These are phyloP conservation scores for Acmispon strigosus DNA, from an alignment of 306 rosid genomes.

Conservation along the genomic window DNA sequence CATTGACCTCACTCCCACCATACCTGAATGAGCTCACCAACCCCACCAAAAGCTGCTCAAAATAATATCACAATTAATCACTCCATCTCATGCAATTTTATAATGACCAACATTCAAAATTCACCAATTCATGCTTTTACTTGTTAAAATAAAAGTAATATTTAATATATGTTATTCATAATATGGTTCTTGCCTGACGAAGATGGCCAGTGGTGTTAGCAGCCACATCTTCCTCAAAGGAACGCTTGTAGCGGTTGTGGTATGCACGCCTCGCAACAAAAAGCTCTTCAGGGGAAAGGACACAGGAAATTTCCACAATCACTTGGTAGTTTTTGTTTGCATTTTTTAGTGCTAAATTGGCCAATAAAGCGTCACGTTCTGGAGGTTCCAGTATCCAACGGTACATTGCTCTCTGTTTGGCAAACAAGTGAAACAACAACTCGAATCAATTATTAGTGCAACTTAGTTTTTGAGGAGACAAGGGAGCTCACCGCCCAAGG, in stretches of 20 bases:
- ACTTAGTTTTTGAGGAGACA: too few species aligned
- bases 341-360: slow-evolving; percentile 48
- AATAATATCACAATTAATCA: neutral
- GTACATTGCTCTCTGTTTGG: slow-evolving; percentile 61
- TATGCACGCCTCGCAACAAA: slow-evolving; percentile 58
- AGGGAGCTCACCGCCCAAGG: too few species aligned
- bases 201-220: slow-evolving; percentile 47
- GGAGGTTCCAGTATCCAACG: slow-evolving; percentile 70
- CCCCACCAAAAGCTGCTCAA: slow-evolving; percentile 58
- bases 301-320: slow-evolving; percentile 58
- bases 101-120: too few species aligned
- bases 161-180: too few species aligned
- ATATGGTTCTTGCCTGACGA: slow-evolving; percentile 58
- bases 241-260: slow-evolving; percentile 58
- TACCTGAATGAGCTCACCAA: slow-evolving; percentile 52
- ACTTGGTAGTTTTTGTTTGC: slow-evolving; percentile 30
- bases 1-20: slow-evolving; percentile 41
- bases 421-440: neutral
- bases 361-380: slow-evolving; percentile 71
- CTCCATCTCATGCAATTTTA: too few species aligned
- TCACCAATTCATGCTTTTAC: too few species aligned
- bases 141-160: too few species aligned
- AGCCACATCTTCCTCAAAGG: slow-evolving; percentile 83
- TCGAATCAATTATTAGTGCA: neutral
- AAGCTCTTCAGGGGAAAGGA: slow-evolving; percentile 60